Evolutionary conservation across 169 alveolate genomes (phyloP), one percentile per base, ranked within the genome.

Genomic region (Cryptosporidium parvum): DNA sequence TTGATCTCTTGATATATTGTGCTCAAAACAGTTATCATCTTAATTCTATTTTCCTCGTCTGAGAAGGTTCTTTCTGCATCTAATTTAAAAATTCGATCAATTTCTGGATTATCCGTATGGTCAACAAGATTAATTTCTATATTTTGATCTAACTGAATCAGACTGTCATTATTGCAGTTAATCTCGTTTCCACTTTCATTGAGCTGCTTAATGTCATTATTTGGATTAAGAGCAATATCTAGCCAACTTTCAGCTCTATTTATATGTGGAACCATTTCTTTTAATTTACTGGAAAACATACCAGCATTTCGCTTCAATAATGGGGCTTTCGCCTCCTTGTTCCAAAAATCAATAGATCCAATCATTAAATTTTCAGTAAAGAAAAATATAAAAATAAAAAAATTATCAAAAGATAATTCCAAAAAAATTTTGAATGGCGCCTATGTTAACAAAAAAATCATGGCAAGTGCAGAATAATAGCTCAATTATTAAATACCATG

Each of bases 1-100:
- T 53, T 44, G 12, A 91, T 62, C 65, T 91, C 93, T 4, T 85
- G 85, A 86, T 44, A 93, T 37, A 35, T 91, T 37, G 86, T 69
- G 37, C 86, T 75, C 16, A 75, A 68, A 26, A 75, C 91, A 31
- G 44, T 70, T 8, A 75, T 85, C 92, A 91, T 87, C 52, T 86
- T 69, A 16, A 48, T 33, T 37, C 94, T 84, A 80, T 70, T 86
- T 16, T 69, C 70, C 9, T 58, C 85, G 51, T 72, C 85, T 23
- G 85, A 56, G 65, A 91, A 93, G 23, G 95, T 91, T 44, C 95
- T 56, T 51, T 91, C 94, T 0, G 95, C 95, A 52, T 93, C 95
- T 9, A 91, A 72, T 23, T 45, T 65, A 61, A 93, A 86, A n/a
- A 93, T 86, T 0, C 94, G 44, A 33, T 84, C 45, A 3, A 92